Evolutionary conservation across 2,329 filamentous ascomycete genomes (phyloP), one percentile per base, ranked within the genome.

Genomic region (Pestalotiopsis sp.): DNA sequence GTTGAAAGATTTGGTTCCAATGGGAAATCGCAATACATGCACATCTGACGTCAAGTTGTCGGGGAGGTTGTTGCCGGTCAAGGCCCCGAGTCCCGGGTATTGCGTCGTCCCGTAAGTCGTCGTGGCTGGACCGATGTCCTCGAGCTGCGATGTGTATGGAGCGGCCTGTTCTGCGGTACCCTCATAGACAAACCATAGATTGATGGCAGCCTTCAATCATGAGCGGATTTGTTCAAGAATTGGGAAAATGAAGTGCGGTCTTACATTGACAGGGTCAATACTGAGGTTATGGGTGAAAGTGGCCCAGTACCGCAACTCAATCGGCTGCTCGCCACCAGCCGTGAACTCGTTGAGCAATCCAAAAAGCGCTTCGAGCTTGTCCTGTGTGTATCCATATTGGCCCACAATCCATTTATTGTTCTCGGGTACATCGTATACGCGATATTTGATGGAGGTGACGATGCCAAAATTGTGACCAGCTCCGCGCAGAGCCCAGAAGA

Each of bases 401-500:
- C 63, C 60, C 57, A 66, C 59, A 14, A 66, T 52, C 70, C 70
- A 72, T 13, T 59, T 68, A 36, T 70, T 66, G 3, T 41, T 36
- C 7, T 65, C 49, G 36, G 69, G 61, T 17, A 67, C 40, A 49
- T 67, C 68, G 38, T 66, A 65, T 3, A 66, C 20, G 12, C 45
- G 41, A 36, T 63, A 68, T 41, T 68, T 49, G 36, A 68, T 62
- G 17, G 67, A 68, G 40, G 68, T 64, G 20, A 70, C 52, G 25
- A 65, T 60, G 14, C 56, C 66, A 23, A 68, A 63, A 41, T 67
- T 65, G 52, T 68, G 66, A 52, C 57, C 66, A 41, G 62, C 68
- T 4, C 87, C 87, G 61, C 81, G 80, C 71, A 90, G 80, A 0
- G 80, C 87, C 87, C 87, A 90, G 74, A 82, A 89, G 9, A 90